Percentiles rank a stretch among this genome's conserved stretches.
Evolutionary conservation across 2,329 filamentous ascomycete species (phyloP).

Genomic region (Orbilia ellipsospora): DNA sequence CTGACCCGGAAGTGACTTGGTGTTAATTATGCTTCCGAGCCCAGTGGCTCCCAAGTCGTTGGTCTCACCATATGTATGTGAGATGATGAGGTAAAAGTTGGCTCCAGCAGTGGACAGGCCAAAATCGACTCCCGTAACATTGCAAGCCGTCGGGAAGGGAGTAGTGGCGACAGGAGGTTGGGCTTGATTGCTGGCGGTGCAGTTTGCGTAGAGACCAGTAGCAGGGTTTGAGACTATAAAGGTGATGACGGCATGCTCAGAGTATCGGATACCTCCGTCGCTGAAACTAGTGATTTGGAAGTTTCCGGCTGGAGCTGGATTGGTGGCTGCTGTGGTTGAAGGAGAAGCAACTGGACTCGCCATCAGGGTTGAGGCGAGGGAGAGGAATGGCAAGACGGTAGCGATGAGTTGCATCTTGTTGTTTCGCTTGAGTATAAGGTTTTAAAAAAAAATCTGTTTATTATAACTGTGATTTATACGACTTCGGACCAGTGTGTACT

Average conservation of each 20-base stretch:
- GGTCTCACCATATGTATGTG: slow-evolving; percentile 27
- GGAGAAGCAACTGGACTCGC: slow-evolving; percentile 26
- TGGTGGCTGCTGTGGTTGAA: not conserved
- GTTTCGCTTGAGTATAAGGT: not conserved
- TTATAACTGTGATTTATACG: too few species aligned
- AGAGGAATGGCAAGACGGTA: slow-evolving; percentile 20
- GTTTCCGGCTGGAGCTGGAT: not conserved
- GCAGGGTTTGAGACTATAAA: slow-evolving; percentile 20
- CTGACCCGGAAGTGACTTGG: slow-evolving; percentile 14
- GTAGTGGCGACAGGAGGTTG: slow-evolving; percentile 29
- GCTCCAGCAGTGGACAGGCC: slow-evolving; percentile 21
- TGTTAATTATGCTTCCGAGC: slow-evolving; percentile 21
- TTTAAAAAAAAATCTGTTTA: not conserved
- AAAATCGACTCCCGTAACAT: slow-evolving; percentile 27
- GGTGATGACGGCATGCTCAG: slow-evolving; percentile 15
- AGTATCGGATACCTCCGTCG: slow-evolving; percentile 37
- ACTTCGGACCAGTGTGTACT: too few species aligned
- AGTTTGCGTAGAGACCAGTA: slow-evolving; percentile 24
- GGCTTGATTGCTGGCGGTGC: slow-evolving; percentile 26
- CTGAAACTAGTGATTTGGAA: slow-evolving; percentile 32
- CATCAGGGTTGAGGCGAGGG: slow-evolving; percentile 24
- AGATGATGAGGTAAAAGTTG: slow-evolving; percentile 26
- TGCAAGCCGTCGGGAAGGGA: slow-evolving; percentile 27
- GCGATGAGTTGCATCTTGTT: slow-evolving; percentile 23
- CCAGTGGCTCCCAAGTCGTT: slow-evolving; percentile 18